Conservation (phyloP, 805 yeast species). For the Barnettozyma pratensis region DNA sequence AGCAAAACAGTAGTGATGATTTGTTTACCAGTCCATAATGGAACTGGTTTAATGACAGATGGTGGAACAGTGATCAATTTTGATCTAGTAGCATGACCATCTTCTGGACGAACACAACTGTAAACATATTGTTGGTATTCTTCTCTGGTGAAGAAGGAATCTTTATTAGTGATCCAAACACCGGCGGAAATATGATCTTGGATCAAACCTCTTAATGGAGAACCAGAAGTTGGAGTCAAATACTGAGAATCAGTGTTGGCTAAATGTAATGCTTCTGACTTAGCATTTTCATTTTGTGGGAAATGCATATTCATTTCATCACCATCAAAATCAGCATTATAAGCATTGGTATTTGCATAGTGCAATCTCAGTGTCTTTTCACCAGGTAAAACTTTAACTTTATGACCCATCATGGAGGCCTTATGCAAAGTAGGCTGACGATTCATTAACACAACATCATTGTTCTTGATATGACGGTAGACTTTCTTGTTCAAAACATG, state of each 20-base stretch:
- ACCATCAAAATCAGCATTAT: conserved; percentile 98
- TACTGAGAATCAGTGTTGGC: conserved; percentile 98
- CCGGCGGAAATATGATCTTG: conserved; percentile 99
- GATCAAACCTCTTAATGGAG: conserved; percentile 97
- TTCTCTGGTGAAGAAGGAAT: conserved; percentile 85
- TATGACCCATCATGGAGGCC: conserved; percentile 99
- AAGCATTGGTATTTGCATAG: conserved; percentile 98
- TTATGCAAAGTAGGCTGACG: conserved; percentile 99
- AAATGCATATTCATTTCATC: conserved; percentile 99
- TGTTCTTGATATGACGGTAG: conserved; percentile 87
- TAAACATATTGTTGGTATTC: conserved; percentile 90
- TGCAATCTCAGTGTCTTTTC: conserved; percentile 95
- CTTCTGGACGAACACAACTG: conserved; percentile 95
- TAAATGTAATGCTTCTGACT: conserved; percentile 90
- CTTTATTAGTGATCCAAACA: conserved; percentile 95
- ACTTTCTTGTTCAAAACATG: conserved; percentile 84
- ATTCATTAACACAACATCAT: conserved; percentile 95
- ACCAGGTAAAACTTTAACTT: conserved; percentile 93
- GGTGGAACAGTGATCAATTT: conserved; percentile 81
- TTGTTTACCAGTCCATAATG: conserved; percentile 98
- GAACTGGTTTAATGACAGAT: conserved; percentile 77
- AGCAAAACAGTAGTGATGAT: conserved; percentile 85
- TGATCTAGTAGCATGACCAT: conserved; percentile 81
- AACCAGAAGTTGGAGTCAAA: conserved; percentile 96
- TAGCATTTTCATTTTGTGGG: conserved; percentile 96